Evolutionary conservation across 75 land plant species (phyloP).

Genomic region (Sequoia sempervirens): DNA sequence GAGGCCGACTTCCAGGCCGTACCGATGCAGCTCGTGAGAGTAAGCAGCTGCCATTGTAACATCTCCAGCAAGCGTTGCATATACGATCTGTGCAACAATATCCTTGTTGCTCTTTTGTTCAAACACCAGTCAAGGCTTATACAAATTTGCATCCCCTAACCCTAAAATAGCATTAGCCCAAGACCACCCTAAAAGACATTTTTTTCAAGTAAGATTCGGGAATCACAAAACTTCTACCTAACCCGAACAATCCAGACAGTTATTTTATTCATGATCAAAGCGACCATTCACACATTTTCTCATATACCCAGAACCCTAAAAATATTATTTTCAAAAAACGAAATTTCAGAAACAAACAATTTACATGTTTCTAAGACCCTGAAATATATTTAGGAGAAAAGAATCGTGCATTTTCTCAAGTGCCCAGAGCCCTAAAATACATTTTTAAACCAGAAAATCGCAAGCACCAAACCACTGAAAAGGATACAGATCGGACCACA

Average conservation of each 20-base stretch:
- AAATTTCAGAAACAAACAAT: too few relatives aligned
- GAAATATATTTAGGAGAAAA: not conserved
- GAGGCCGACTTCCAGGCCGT: constrained; percentile 89
- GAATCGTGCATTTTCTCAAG: not conserved
- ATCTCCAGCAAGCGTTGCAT: constrained; percentile 93
- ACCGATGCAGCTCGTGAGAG: constrained; percentile 83
- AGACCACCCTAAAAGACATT: not conserved
- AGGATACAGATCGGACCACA: constrained; percentile 90
- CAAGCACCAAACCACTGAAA: not conserved
- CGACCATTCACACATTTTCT: not conserved
- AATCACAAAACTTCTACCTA: not conserved
- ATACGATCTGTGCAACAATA: constrained; percentile 77
- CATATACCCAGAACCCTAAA: not conserved
- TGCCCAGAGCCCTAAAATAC: not conserved
- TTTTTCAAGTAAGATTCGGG: not conserved
- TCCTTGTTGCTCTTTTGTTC: constrained; percentile 73
- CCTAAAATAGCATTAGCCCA: not conserved
- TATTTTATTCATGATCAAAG: not conserved
- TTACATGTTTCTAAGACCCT: not conserved
- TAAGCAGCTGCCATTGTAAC: constrained; percentile 82
- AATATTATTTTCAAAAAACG: too few relatives aligned
- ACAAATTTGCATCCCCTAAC: not conserved
- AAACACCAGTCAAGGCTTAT: not conserved
- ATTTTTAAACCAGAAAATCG: not conserved
- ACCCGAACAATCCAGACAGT: not conserved